Base-by-base conservation (phyloP, 441 rosid genomes). In the Daphne laureola region DNA sequence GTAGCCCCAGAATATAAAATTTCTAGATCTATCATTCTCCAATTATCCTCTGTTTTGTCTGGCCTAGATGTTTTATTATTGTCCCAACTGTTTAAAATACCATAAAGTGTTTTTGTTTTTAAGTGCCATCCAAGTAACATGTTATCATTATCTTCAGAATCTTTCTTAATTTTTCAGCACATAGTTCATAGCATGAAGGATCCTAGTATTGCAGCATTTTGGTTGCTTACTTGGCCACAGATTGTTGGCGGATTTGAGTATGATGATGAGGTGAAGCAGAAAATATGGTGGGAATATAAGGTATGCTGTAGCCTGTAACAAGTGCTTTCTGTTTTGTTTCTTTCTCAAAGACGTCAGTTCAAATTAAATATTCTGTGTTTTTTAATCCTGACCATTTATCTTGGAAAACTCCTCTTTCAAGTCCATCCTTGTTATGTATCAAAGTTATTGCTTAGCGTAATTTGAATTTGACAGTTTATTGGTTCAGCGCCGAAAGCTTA, bases 181-280 rank as follows among this genome's bases (percentile, higher is more conserved):
- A 88, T 91, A 49, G 79, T 84, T 57, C 87, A 91, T 75, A 86
- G 88, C 82, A 88, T 91, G 96, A 86, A 79, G 63, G 95, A 91
- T 67, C 95, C 98, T 46, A 86, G 90, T 74, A 91, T 91, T 53
- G 98, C 96, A 69, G 85, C 88, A 51, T 91, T 91, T 78, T 87
- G 96, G 95, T 73, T 87, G 76, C 74, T 91, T 64, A 76, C 95
- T 62, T 65, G 85, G 55, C 98, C 98, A 57, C 95, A 85, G 65
- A 63, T 87, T 52, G 67, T 82, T 59, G 98, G 98, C 60, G 86
- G 95, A 36, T 78, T 87, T 63, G 78, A 85, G 17, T 80, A 75
- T 57, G 98, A 91, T 73, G 96, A 82, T 56, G 87, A 85, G 56
- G 73, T 87, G 63, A 91, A 79, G 71, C 81, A 76, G 84, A 87